Conservation (phyloP, 139 green algal species). For the Spirogloea muscicola region DNA sequence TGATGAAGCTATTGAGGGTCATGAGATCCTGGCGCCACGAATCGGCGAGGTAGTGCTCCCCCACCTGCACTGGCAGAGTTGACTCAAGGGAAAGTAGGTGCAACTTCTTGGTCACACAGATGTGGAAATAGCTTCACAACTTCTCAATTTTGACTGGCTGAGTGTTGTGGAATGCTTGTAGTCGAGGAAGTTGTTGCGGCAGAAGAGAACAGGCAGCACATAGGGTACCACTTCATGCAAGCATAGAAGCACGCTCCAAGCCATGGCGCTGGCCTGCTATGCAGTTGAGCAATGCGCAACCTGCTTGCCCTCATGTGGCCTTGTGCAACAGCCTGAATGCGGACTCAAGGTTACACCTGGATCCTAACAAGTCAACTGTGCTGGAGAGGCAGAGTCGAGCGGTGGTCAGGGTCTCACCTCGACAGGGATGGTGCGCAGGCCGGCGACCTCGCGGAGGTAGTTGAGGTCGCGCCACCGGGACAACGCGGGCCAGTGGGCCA, state of each 20-base stretch:
- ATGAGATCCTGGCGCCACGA: conserved; percentile 81
- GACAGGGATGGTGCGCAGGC: conserved; percentile 79
- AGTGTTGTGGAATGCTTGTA: background rate
- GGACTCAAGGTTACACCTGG: too few species aligned
- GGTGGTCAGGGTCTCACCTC: conserved; percentile 55
- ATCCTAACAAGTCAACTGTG: too few species aligned
- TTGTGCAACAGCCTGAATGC: too few species aligned
- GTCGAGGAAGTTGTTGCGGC: background rate
- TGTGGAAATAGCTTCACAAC: background rate
- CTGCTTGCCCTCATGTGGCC: too few species aligned
- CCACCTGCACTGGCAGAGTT: conserved; percentile 33
- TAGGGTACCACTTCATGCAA: background rate
- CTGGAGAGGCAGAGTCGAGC: background rate
- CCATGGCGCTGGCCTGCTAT: background rate
- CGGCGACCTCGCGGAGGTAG: conserved; percentile 69
- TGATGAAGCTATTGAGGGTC: conserved; percentile 73
- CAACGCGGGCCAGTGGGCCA: conserved; percentile 78
- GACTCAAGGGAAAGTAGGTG: background rate
- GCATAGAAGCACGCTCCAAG: background rate
- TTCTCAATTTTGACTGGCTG: background rate
- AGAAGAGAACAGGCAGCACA: background rate
- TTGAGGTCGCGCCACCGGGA: conserved; percentile 60
- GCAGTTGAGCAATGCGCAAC: too few species aligned
- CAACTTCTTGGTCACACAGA: background rate
- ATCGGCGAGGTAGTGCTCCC: conserved; percentile 73